A percentile compares a stretch with the other conserved stretches of the same genome.
Evolutionary conservation across 495 filamentous ascomycete species (phyloP).

Genomic region (Lichina pygmaea): DNA sequence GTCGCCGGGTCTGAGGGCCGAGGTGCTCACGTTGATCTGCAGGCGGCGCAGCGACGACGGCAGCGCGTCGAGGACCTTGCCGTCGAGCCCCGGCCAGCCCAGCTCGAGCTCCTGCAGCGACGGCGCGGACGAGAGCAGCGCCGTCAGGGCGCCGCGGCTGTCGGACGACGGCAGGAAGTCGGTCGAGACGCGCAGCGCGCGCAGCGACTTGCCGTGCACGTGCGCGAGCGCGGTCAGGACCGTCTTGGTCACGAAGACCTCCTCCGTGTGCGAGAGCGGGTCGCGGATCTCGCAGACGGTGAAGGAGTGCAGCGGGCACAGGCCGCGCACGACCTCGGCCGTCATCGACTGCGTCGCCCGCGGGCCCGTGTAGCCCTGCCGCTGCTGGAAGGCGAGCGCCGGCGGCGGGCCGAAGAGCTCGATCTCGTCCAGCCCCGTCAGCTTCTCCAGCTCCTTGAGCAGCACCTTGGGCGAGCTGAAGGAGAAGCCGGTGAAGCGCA

Average conservation of each 20-base stretch:
- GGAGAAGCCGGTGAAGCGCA: conserved; percentile 3
- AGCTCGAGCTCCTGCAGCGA: neutral
- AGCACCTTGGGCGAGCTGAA: neutral
- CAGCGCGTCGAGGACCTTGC: neutral
- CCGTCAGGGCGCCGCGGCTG: neutral
- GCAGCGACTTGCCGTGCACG: neutral
- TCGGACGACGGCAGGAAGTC: neutral
- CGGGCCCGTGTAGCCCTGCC: neutral
- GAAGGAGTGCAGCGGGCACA: neutral
- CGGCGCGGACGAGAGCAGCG: neutral
- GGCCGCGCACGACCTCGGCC: neutral
- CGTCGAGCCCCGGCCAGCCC: conserved; percentile 1
- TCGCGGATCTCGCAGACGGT: conserved; percentile 1
- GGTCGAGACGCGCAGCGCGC: neutral
- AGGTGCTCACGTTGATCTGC: neutral
- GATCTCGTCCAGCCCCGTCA: conserved; percentile 1
- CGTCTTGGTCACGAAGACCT: neutral
- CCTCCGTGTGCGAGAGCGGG: neutral
- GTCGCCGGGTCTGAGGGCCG: neutral
- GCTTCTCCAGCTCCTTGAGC: neutral
- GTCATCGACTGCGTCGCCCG: neutral
- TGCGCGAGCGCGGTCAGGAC: neutral
- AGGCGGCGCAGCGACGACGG: neutral
- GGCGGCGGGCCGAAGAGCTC: conserved; percentile 2
- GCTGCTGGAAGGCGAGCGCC: neutral